Percentiles rank a stretch among this genome's conserved stretches.
These are phyloP conservation scores for Ogataea paradorogensis DNA, from an alignment of 805 yeast genomes.

Conservation along the genomic window DNA sequence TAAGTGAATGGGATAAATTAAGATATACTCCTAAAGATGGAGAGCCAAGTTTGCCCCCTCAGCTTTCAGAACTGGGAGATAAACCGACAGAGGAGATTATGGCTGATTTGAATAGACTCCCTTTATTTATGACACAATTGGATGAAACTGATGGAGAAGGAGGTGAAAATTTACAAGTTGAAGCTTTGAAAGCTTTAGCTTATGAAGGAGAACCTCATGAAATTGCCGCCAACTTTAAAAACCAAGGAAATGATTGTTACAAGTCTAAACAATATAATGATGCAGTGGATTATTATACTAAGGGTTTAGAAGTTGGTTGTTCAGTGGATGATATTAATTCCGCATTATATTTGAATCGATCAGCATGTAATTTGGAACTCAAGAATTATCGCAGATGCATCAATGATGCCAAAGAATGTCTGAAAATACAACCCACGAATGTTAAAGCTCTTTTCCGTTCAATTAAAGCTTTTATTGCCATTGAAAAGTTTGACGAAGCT, in stretches of 20 bases:
- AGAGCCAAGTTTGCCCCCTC: slow-evolving; percentile 81
- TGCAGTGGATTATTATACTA: slow-evolving; percentile 76
- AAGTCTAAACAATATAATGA: slow-evolving; percentile 65
- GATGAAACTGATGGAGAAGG: slow-evolving; percentile 76
- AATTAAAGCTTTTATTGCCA: slow-evolving; percentile 70
- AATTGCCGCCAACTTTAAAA: slow-evolving; percentile 82
- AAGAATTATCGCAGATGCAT: slow-evolving; percentile 83
- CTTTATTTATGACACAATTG: slow-evolving; percentile 89
- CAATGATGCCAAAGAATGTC: slow-evolving; percentile 75
- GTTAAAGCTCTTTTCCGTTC: slow-evolving; percentile 85
- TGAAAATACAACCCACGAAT: slow-evolving; percentile 62
- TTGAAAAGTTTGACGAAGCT: slow-evolving; percentile 73
- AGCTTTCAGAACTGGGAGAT: slow-evolving; percentile 58
- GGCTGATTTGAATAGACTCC: slow-evolving; percentile 75
- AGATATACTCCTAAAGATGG: slow-evolving; percentile 38
- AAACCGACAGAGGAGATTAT: slow-evolving; percentile 75
- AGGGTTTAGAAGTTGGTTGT: slow-evolving; percentile 73
- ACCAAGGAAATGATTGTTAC: slow-evolving; percentile 89
- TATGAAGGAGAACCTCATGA: slow-evolving; percentile 96
- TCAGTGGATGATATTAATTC: slow-evolving; percentile 52
- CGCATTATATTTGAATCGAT: slow-evolving; percentile 74
- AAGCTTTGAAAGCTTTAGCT: slow-evolving; percentile 87
- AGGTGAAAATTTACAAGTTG: slow-evolving; percentile 71
- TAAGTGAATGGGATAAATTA: slow-evolving; percentile 34
- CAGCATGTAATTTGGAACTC: slow-evolving; percentile 87